Conservation (phyloP, 2,329 filamentous ascomycete genomes). For the Colletotrichum gloeosporioides region DNA sequence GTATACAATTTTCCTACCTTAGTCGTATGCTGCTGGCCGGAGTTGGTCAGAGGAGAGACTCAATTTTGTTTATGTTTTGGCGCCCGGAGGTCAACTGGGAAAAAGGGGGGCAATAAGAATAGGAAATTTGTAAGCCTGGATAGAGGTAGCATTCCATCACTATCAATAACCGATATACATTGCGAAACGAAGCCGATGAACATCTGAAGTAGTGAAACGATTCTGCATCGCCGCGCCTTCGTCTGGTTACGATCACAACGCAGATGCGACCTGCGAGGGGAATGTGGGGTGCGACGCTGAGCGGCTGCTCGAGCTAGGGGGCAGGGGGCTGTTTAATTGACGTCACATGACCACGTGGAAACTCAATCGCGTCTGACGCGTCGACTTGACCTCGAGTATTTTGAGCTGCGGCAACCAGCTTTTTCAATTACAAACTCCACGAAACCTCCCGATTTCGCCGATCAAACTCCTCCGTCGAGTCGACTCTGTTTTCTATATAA, state of each 20-base stretch:
- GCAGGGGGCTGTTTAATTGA: background rate
- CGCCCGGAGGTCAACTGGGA: background rate
- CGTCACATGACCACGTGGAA: slow-evolving; percentile 15
- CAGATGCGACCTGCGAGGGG: background rate
- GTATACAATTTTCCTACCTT: background rate
- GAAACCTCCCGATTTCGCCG: background rate
- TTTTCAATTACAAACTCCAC: background rate
- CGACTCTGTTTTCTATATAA: accelerated
- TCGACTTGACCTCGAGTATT: background rate
- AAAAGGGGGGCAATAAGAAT: background rate
- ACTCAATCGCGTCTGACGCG: slow-evolving; percentile 12
- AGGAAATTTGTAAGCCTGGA: background rate
- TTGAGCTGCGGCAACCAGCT: background rate
- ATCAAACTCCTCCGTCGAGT: accelerated
- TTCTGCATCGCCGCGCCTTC: background rate
- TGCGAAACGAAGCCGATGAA: background rate
- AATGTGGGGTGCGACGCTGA: background rate
- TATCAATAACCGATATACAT: background rate
- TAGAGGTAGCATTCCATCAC: background rate
- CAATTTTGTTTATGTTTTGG: background rate
- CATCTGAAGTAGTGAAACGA: background rate
- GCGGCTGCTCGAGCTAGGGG: background rate
- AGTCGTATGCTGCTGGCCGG: background rate
- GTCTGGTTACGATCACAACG: background rate
- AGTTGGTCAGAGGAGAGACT: background rate